Evolutionary conservation across 352 stramenopile species (phyloP).

Genomic region (Globisporangium barbulae): DNA sequence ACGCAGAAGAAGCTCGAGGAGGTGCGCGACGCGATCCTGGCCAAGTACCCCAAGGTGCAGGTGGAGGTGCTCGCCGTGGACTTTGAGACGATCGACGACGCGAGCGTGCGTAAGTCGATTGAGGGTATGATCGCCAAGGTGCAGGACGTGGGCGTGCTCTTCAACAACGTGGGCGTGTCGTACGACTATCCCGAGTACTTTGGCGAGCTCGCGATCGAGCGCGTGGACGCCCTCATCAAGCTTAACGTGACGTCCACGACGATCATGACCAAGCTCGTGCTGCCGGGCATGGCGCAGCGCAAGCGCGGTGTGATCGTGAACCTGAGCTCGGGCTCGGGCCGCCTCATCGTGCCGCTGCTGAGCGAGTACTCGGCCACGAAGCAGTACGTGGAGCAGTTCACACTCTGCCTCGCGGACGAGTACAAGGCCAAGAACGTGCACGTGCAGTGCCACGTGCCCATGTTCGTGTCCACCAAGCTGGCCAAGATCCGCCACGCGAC

Average conservation of each 20-base stretch:
- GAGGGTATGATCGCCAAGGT: constrained; percentile 55
- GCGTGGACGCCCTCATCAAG: constrained; percentile 91
- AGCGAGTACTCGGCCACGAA: constrained; percentile 97
- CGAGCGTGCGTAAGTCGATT: constrained; percentile 52
- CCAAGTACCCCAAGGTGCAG: constrained; percentile 88
- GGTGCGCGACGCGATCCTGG: constrained; percentile 92
- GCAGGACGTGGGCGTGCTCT: constrained; percentile 95
- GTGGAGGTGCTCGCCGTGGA: constrained; percentile 91
- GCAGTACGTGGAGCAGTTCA: constrained; percentile 97
- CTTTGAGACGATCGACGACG: constrained; percentile 91
- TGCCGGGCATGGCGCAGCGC: constrained; percentile 92
- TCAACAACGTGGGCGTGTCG: constrained; percentile 99
- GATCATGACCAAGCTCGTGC: constrained; percentile 85
- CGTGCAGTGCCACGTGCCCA: constrained; percentile 97
- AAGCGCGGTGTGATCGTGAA: constrained; percentile 97
- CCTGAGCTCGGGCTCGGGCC: constrained; percentile 94
- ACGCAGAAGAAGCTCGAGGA: constrained; percentile 95
- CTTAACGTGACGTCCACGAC: constrained; percentile 77
- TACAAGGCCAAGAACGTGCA: constrained; percentile 92
- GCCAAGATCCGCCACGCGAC: constrained; percentile 96
- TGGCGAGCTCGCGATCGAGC: constrained; percentile 93
- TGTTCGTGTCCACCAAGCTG: constrained; percentile 99
- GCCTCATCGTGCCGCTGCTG: constrained; percentile 95
- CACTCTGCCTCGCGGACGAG: constrained; percentile 94
- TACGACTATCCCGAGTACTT: constrained; percentile 99